Base-by-base conservation (phyloP, 1,139 yeast species). In the Geotrichum histeridarum region DNA sequence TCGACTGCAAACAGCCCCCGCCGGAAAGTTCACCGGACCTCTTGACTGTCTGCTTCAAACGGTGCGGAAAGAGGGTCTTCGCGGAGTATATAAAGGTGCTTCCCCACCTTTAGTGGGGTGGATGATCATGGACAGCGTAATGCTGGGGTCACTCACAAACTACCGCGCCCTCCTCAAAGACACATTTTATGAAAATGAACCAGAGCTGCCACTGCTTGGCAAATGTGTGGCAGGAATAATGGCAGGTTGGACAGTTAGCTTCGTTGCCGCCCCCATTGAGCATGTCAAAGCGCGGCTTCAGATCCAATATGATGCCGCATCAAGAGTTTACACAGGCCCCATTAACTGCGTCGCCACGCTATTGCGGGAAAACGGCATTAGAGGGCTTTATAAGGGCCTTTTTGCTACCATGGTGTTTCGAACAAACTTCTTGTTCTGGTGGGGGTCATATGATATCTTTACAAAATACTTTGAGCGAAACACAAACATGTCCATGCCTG, bases 181-280 rank as follows among this genome's bases (percentile, higher is more conserved):
- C 15, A 75, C 78, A 59, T 68, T 86, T 9, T 89, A 83, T 61
- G 72, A 79, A 1, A 78, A 84, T 50, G 72, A 75, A 51, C 70
- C 73, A 36, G 81, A 80, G 63, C 71, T 90, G 58, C 95, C 96
- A 1, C 68, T 88, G 14, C 59, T 77, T 36, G 96, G 95, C 0
- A 90, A 86, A 64, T 77, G 86, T 36, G 70, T 84, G 14, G 93
- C 96, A 0, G 95, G 95, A n/a, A 73, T 78, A 2, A 63, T 78
- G 56, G 82, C 94, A 14, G 96, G 97, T 1, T 81, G 84, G 84
- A 90, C 96, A 0, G 96, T 90, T 8, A 84, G 94, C 45, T 85
- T 90, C 71, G 93, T 90, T 15, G 97, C 97, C 1, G 95, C 96
- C 0, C 96, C 96, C 1, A 85, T 90, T 6, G 97, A 90, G 69